Evolutionary conservation across 345 rosid species (phyloP), one percentile per base, ranked within the genome.

Genomic region (Cardiospermum halicacabum): DNA sequence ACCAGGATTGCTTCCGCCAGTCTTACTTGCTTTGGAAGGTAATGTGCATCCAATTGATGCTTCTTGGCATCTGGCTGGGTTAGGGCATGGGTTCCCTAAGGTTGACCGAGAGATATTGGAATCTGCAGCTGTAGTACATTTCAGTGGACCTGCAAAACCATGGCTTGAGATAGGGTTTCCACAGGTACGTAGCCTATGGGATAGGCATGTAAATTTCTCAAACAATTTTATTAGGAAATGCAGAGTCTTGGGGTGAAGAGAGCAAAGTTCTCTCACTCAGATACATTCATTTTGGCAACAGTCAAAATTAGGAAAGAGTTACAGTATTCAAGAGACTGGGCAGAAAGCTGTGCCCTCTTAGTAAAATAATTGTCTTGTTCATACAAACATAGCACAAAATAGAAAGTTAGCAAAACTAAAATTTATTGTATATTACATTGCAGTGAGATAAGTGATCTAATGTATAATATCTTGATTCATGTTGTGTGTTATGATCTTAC

Each of bases 71-170:
- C 79, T 88, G 15, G 82, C 86, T 31, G 97, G 90, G 47, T 71
- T 92, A 69, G 98, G 98, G n/a, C 72, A 80, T 70, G 77, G 81
- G 50, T 74, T 73, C n/a, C 62, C 76, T 1, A 75, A 84, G 37
- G 26, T 67, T 24, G 27, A 51, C 26, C 63, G 67, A 55, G 81
- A 76, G 57, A 67, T 67, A 25, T 18, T 85, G 30, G 80, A 82
- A 67, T 67, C 84, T 65, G 93, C 93, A 12, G 90, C 90, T 6
- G 89, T 92, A 71, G 65, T 92, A 77, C 98, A 92, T 82, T 92
- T 89, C 64, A 89, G 85, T 36, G 96, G 96, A 60, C 98, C 95
- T 45, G 96, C 96, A 30, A 92, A 92, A 69, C 97, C 98, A 19
- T 92, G 98, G 98, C 89, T 92, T 6, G 92, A 83, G 77, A 86